Evolutionary conservation across 2,329 filamentous ascomycete genomes (phyloP).

Genomic region (Phyllosticta citriasiana): DNA sequence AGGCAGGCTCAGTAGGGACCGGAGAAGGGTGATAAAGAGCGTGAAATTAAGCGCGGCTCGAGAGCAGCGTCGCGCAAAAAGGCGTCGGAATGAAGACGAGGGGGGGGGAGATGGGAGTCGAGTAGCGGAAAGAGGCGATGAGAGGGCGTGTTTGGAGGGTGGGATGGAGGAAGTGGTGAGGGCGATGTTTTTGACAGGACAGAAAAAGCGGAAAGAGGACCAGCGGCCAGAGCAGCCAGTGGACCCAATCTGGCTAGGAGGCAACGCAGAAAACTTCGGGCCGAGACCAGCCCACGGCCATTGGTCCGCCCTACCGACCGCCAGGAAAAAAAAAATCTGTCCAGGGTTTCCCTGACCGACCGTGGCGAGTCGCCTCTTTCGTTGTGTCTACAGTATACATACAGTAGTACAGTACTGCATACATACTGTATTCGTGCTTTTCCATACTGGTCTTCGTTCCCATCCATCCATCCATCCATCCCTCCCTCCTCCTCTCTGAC

Average conservation of each 20-base stretch:
- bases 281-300: conserved; percentile 3
- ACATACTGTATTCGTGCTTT: too few relatives aligned
- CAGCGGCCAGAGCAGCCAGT: background rate
- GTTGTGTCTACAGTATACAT: background rate
- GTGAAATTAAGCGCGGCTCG: conserved; percentile 1
- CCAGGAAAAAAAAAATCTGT: background rate
- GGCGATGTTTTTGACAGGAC: conserved; percentile 10
- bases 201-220: conserved; percentile 8
- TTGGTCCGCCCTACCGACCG: conserved; percentile 8
- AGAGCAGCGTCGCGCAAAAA: conserved; percentile 1
- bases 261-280: conserved; percentile 10
- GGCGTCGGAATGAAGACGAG: background rate
- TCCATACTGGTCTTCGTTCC: too few relatives aligned
- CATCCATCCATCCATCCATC: too few relatives aligned
- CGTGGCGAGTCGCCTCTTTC: background rate
- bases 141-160: background rate
- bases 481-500: too few relatives aligned
- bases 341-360: background rate
- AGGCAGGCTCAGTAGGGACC: conserved; percentile 22
- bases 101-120: background rate
- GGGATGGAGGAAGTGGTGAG: conserved; percentile 4
- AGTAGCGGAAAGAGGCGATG: background rate
- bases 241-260: conserved; percentile 2
- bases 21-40: conserved; percentile 16
- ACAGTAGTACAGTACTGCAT: too few relatives aligned